Percentiles rank a stretch among this genome's conserved stretches.
phyloP scores from a whole-genome alignment of 371 early-diverging fungal genomes.

The Dichotomocladium elegans region DNA sequence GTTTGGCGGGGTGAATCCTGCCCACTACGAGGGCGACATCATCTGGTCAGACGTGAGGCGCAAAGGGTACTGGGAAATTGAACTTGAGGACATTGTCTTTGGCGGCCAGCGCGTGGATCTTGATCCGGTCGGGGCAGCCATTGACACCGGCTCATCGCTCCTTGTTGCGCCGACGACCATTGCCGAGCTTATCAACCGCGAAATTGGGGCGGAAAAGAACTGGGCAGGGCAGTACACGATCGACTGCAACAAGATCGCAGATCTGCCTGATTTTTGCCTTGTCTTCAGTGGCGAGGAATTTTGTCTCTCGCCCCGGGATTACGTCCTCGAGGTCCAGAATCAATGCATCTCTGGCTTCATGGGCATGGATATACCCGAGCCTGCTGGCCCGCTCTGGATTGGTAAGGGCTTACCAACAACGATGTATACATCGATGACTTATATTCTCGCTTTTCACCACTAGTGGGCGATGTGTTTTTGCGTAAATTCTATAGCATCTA shows the following conservation, averaged over 20 bases:
- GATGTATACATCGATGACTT: no score
- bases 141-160: slow-evolving; percentile 81
- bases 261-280: slow-evolving; percentile 71
- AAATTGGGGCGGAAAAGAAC: slow-evolving; percentile 86
- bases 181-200: slow-evolving; percentile 79
- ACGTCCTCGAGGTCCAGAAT: slow-evolving; percentile 75
- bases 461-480: slow-evolving; percentile 92
- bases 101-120: slow-evolving; percentile 62
- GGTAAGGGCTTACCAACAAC: no score
- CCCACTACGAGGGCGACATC: slow-evolving; percentile 69
- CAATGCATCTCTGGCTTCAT: slow-evolving; percentile 92
- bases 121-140: slow-evolving; percentile 63
- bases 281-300: slow-evolving; percentile 69
- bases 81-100: slow-evolving; percentile 64
- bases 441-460: no score
- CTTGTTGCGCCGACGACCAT: slow-evolving; percentile 68
- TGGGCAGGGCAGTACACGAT: slow-evolving; percentile 82
- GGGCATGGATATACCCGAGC: slow-evolving; percentile 81
- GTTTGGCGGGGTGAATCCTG: slow-evolving; percentile 76
- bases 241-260: slow-evolving; percentile 66
- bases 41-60: slow-evolving; percentile 77
- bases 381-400: slow-evolving; percentile 36
- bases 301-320: slow-evolving; percentile 49
- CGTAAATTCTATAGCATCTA: slow-evolving; percentile 91
- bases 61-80: slow-evolving; percentile 94